These are phyloP conservation scores for Spatholobus suberectus DNA, from an alignment of 306 rosid species.

Conservation along the genomic window DNA sequence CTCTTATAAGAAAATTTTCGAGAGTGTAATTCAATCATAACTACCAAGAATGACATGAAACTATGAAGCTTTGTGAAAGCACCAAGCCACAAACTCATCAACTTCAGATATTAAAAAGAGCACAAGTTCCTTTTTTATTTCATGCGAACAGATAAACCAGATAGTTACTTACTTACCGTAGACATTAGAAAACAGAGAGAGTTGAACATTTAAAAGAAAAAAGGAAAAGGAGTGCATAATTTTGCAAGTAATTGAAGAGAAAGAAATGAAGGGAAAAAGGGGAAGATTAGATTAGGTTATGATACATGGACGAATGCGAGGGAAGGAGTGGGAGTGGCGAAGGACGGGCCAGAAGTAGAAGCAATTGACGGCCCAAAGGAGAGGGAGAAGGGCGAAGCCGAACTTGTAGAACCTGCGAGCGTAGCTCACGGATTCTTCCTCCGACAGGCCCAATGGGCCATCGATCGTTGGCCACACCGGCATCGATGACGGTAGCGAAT, in stretches of 20 bases:
- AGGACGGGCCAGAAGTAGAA: conserved; percentile 98
- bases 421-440: conserved; percentile 78
- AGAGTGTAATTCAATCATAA: not conserved
- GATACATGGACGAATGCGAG: conserved; percentile 75
- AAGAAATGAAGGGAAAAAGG: too few relatives aligned
- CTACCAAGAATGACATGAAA: conserved; percentile 14
- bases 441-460: conserved; percentile 74
- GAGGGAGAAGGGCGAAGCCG: conserved; percentile 84
- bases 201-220: too few relatives aligned
- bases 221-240: not conserved
- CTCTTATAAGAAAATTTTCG: too few relatives aligned
- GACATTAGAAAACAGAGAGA: too few relatives aligned
- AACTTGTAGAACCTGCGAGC: conserved; percentile 81
- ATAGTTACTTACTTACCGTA: too few relatives aligned
- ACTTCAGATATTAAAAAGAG: too few relatives aligned
- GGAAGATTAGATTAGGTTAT: not conserved
- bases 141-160: too few relatives aligned
- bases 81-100: too few relatives aligned
- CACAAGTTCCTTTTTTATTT: too few relatives aligned
- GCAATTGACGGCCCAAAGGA: conserved; percentile 96
- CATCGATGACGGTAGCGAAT: conserved; percentile 45
- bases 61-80: conserved; percentile 23
- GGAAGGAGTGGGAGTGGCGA: conserved; percentile 79
- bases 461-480: conserved; percentile 90
- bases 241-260: not conserved